Evolutionary conservation across 306 rosid species (phyloP).

Genomic region (Citrullus amarus): DNA sequence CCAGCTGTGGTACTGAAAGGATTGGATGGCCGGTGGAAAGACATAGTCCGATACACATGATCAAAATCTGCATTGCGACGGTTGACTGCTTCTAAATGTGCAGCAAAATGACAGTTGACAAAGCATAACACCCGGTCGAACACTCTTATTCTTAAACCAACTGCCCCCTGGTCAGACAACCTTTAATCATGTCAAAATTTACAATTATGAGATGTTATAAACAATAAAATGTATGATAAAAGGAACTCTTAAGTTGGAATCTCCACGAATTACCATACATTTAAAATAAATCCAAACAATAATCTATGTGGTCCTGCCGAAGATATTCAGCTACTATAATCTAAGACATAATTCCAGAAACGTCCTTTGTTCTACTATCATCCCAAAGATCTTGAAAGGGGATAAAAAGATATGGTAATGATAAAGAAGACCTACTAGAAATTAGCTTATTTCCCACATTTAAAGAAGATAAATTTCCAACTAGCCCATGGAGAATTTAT

Average conservation of each 20-base stretch:
- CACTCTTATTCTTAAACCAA: conserved; percentile 89
- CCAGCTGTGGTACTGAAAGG: conserved; percentile 51
- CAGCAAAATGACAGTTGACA: conserved; percentile 98
- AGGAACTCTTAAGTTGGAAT: neutral
- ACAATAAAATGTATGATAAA: neutral
- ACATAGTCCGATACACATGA: conserved; percentile 80
- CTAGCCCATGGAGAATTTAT: neutral
- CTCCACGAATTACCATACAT: neutral
- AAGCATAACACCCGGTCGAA: conserved; percentile 72
- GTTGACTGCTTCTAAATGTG: conserved; percentile 83
- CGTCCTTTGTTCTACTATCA: neutral
- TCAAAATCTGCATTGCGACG: conserved; percentile 96
- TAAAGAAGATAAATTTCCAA: neutral
- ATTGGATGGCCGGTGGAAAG: conserved; percentile 57
- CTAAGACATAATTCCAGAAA: neutral
- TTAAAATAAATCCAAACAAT: neutral
- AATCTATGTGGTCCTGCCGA: neutral
- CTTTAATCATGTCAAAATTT: conserved; percentile 22
- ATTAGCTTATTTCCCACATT: neutral
- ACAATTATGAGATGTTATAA: neutral
- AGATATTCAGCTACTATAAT: neutral
- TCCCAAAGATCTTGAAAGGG: neutral
- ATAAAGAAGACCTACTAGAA: neutral
- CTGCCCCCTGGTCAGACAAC: conserved; percentile 85
- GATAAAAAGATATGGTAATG: neutral